Percentiles rank a stretch among this genome's conserved stretches.
These are phyloP conservation scores for Rhynchosporium graminicola DNA, from an alignment of 2,329 filamentous ascomycete species.

Conservation along the genomic window DNA sequence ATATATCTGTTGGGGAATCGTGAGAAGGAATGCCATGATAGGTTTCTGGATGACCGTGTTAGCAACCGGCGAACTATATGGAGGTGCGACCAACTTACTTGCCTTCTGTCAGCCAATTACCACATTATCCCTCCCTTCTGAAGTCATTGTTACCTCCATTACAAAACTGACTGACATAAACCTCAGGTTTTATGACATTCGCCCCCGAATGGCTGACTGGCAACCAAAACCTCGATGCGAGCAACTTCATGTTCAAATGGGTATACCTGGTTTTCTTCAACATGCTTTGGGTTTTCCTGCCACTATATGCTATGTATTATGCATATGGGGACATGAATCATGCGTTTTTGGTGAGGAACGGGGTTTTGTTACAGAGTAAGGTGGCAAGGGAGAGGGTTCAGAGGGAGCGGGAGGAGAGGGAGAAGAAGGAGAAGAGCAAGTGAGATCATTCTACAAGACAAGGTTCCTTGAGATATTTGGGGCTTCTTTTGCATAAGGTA, in stretches of 20 bases:
- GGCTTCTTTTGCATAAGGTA: not conserved
- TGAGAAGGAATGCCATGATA: conserved; percentile 53
- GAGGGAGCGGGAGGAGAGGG: not conserved
- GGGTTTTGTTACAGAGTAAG: conserved; percentile 32
- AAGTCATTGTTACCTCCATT: no score
- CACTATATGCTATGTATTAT: conserved; percentile 59
- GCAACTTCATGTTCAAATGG: conserved; percentile 65
- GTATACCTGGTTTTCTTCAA: conserved; percentile 71
- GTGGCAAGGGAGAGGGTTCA: conserved; percentile 38
- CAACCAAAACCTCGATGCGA: conserved; percentile 62
- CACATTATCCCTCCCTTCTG: not conserved
- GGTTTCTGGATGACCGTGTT: conserved; percentile 65
- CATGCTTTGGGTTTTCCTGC: conserved; percentile 65
- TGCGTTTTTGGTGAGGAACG: conserved; percentile 50
- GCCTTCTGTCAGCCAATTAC: not conserved
- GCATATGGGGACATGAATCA: conserved; percentile 55
- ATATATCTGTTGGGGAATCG: conserved; percentile 61
- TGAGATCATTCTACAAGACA: not conserved
- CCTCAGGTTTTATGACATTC: conserved; percentile 67
- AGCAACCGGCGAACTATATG: conserved; percentile 67
- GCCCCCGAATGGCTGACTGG: conserved; percentile 67
- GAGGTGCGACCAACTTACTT: conserved; percentile 46
- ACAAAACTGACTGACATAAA: not conserved
- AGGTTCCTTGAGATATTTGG: not conserved
- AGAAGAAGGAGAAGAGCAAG: not conserved